phyloP scores from a whole-genome alignment of 148 eudicot species.

The Fallopia convolvulus region DNA sequence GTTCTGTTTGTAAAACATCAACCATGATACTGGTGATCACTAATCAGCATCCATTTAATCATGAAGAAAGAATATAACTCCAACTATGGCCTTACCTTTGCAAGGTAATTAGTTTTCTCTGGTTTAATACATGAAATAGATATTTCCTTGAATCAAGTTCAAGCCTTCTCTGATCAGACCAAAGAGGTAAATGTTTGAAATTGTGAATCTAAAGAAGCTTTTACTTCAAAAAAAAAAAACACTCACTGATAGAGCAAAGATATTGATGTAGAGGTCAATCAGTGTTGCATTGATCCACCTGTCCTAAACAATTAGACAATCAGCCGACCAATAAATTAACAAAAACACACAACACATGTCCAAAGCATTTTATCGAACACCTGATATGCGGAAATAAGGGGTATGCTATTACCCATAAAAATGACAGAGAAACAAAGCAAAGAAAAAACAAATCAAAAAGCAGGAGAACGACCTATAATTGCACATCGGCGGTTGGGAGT shows the following conservation, averaged over 20 bases:
- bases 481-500: too few relatives aligned
- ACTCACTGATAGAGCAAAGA: conserved; percentile 61
- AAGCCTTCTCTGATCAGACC: neutral
- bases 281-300: conserved; percentile 92
- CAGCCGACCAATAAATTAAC: too few relatives aligned
- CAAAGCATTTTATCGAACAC: too few relatives aligned
- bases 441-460: too few relatives aligned
- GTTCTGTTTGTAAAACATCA: neutral
- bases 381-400: too few relatives aligned
- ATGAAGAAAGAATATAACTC: neutral
- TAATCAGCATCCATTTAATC: neutral
- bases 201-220: neutral
- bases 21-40: neutral
- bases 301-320: too few relatives aligned
- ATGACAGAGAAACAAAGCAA: too few relatives aligned
- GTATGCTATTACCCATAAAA: too few relatives aligned
- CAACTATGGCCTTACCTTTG: neutral
- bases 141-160: neutral
- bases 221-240: neutral
- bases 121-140: neutral
- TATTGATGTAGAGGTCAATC: conserved; percentile 76
- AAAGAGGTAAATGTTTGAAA: too few relatives aligned
- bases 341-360: too few relatives aligned
- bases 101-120: neutral
- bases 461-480: too few relatives aligned